These are phyloP conservation scores for Arthroderma sp. DNA, from an alignment of 2,329 filamentous ascomycete species.

Conservation along the genomic window DNA sequence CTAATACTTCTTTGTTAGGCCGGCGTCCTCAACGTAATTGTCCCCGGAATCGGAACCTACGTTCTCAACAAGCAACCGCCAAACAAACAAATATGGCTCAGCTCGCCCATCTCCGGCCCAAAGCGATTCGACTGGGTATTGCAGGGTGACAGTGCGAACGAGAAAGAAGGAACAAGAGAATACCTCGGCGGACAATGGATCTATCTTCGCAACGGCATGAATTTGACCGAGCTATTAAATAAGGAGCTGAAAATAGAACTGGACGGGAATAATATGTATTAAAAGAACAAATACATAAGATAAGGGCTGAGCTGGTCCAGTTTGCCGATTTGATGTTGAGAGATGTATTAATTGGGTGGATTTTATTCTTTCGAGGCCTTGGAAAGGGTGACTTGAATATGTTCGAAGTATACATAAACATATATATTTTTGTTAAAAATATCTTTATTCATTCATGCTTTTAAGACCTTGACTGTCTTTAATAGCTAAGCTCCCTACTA, in stretches of 20 bases:
- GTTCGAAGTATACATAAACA: too few species aligned
- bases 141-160: conserved; percentile 52
- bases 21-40: conserved; percentile 67
- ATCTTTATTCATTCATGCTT: too few species aligned
- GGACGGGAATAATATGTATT: conserved; percentile 24
- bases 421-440: too few species aligned
- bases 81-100: conserved; percentile 96
- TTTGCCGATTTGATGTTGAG: too few species aligned
- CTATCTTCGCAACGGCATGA: conserved; percentile 71
- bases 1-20: conserved; percentile 40
- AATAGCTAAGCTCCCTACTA: too few species aligned
- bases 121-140: conserved; percentile 90
- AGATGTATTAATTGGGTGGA: too few species aligned
- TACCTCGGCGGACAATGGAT: conserved; percentile 59
- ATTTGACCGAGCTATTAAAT: conserved; percentile 57
- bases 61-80: conserved; percentile 98
- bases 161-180: conserved; percentile 58
- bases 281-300: neutral
- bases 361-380: conserved; percentile 7
- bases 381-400: neutral
- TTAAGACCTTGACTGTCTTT: too few species aligned
- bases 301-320: too few species aligned
- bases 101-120: conserved; percentile 77
- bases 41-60: conserved; percentile 62
- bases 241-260: conserved; percentile 63